Evolutionary conservation across 2,329 filamentous ascomycete genomes (phyloP).

Genomic region (Xylariaceae sp.): DNA sequence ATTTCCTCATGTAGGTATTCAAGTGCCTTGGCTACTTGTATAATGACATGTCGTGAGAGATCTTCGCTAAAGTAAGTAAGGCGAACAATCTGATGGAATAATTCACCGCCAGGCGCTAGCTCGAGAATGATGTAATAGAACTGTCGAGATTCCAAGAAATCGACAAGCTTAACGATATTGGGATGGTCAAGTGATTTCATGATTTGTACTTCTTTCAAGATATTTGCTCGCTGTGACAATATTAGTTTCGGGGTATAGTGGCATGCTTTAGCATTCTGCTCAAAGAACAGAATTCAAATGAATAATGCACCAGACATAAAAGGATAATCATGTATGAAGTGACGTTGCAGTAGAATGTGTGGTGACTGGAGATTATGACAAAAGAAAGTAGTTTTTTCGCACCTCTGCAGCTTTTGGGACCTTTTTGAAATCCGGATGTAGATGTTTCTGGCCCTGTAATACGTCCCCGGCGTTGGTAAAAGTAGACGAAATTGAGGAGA

Average conservation of each 20-base stretch:
- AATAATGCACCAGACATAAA: not conserved
- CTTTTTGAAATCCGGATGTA: conserved; percentile 97
- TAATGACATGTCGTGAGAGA: conserved; percentile 90
- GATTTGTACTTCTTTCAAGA: conserved; percentile 97
- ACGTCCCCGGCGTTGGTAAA: conserved; percentile 61
- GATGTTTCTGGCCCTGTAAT: conserved; percentile 82
- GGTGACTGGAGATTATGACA: conserved; percentile 29
- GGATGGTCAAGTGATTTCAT: conserved; percentile 97
- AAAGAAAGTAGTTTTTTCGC: conserved; percentile 60
- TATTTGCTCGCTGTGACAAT: conserved; percentile 80
- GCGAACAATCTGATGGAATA: conserved; percentile 98
- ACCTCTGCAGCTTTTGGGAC: conserved; percentile 97
- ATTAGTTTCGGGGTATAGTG: conserved; percentile 36
- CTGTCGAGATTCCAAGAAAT: conserved; percentile 90
- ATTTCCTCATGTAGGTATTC: conserved; percentile 94
- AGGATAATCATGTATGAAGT: conserved; percentile 17
- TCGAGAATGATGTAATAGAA: conserved; percentile 99
- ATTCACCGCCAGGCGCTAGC: conserved; percentile 90
- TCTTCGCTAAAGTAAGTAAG: conserved; percentile 99
- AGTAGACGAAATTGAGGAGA: conserved; percentile 34
- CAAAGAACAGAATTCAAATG: not conserved
- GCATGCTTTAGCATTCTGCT: conserved; percentile 19
- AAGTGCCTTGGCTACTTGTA: conserved; percentile 91
- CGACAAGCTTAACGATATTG: conserved; percentile 91
- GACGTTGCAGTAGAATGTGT: not conserved